Conservation (phyloP, 306 rosid species). For the Pachyrhizus erosus region DNA sequence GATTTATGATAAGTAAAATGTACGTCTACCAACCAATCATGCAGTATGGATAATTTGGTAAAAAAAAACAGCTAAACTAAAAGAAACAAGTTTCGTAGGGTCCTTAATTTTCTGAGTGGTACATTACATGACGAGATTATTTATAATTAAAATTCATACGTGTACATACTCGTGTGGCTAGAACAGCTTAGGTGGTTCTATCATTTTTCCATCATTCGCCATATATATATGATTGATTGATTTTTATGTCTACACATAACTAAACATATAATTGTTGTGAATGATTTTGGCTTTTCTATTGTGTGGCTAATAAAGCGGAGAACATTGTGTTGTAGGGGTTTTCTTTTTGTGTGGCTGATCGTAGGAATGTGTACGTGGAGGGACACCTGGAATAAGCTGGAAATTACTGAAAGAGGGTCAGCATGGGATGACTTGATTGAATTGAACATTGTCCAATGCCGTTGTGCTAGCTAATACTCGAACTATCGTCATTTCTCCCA, state of each 20-base stretch:
- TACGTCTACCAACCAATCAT: conserved; percentile 9
- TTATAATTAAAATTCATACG: conserved; percentile 41
- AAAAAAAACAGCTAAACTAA: background rate
- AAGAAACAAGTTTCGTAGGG: conserved; percentile 31
- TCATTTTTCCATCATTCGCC: conserved; percentile 30
- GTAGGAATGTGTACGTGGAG: conserved; percentile 33
- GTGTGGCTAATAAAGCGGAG: conserved; percentile 33
- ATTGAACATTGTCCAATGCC: conserved; percentile 41
- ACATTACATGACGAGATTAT: conserved; percentile 29
- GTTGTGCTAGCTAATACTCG: conserved; percentile 42
- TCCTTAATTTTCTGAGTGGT: conserved; percentile 36
- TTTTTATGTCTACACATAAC: background rate
- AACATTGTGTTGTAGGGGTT: background rate
- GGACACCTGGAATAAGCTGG: conserved; percentile 48
- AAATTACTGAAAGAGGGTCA: conserved; percentile 28
- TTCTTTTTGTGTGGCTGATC: conserved; percentile 16
- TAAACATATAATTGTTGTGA: conserved; percentile 9
- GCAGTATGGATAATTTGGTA: conserved; percentile 10
- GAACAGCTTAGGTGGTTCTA: conserved; percentile 24
- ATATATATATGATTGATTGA: conserved; percentile 50
- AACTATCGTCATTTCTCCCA: conserved; percentile 8
- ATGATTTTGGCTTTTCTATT: conserved; percentile 1
- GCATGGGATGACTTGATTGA: conserved; percentile 41
- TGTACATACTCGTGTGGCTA: conserved; percentile 42
- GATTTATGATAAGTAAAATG: background rate